Conservation (phyloP, 768 basidiomycete genomes). For the Gloeostereum incarnatum region DNA sequence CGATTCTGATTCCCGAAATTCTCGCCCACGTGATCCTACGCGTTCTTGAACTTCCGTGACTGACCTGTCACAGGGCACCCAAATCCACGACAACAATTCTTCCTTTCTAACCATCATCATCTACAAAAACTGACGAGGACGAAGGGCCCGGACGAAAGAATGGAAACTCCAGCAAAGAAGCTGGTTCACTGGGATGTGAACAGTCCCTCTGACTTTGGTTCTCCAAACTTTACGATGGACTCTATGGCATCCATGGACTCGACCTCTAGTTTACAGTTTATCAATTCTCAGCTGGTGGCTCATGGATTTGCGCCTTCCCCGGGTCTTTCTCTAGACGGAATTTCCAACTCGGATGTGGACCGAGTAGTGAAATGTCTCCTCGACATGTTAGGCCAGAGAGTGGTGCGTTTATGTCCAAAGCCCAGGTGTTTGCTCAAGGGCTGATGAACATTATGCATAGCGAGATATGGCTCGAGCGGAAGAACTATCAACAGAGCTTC, state of each 20-base stretch:
- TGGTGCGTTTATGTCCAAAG: slow-evolving; percentile 38
- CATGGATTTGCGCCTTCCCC: slow-evolving; percentile 65
- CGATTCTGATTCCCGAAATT: too few species aligned
- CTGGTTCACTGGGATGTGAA: slow-evolving; percentile 36
- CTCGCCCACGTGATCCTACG: too few species aligned
- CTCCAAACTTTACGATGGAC: slow-evolving; percentile 32
- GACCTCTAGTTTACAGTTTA: slow-evolving; percentile 62
- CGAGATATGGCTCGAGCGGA: slow-evolving; percentile 77
- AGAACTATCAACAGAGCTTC: slow-evolving; percentile 61
- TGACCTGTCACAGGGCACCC: too few species aligned
- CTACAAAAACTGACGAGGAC: too few species aligned
- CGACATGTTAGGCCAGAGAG: slow-evolving; percentile 63
- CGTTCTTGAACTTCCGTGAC: too few species aligned
- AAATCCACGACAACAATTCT: too few species aligned
- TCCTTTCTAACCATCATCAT: too few species aligned
- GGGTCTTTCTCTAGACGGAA: slow-evolving; percentile 61
- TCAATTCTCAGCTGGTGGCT: slow-evolving; percentile 75
- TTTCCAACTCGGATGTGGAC: slow-evolving; percentile 45
- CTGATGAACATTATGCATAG: slow-evolving; percentile 19
- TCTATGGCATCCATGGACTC: slow-evolving; percentile 39
- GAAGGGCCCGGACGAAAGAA: too few species aligned
- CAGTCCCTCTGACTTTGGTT: slow-evolving; percentile 26
- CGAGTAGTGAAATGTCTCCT: slow-evolving; percentile 66
- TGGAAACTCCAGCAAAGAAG: slow-evolving; percentile 22
- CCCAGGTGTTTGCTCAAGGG: not conserved